Conservation (phyloP, 495 filamentous ascomycete genomes). For the Tuber magnatum region DNA sequence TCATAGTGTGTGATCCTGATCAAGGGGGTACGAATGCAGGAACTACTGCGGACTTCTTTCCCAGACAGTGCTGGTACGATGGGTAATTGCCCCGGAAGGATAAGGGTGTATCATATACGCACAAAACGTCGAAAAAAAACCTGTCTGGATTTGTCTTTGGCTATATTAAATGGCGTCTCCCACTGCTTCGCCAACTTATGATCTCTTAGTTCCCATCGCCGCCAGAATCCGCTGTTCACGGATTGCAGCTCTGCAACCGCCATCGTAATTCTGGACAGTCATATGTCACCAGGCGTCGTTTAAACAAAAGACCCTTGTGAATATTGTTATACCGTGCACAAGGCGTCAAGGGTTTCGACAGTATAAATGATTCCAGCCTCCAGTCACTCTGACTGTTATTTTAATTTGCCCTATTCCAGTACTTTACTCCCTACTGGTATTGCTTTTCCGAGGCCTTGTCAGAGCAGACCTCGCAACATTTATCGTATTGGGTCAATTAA, state of each 20-base stretch:
- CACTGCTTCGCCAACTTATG: not conserved
- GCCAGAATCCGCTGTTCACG: no score
- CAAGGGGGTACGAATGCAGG: no score
- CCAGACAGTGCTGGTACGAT: no score
- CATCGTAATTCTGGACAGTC: not conserved
- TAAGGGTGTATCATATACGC: not conserved
- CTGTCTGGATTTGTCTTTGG: not conserved
- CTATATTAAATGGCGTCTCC: not conserved
- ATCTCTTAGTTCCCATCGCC: no score
- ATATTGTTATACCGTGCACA: not conserved
- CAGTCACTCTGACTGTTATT: not conserved
- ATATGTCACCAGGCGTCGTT: not conserved
- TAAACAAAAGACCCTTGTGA: not conserved
- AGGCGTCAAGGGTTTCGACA: not conserved
- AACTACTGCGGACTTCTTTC: no score
- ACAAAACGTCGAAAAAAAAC: not conserved
- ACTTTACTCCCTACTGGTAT: not conserved
- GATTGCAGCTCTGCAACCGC: not conserved
- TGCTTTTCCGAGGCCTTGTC: not conserved
- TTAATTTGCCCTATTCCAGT: not conserved
- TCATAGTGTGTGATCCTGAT: no score
- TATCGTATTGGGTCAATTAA: not conserved
- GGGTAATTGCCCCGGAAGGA: not conserved
- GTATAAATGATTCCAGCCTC: not conserved
- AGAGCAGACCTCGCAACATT: not conserved